These are phyloP conservation scores for Chiua virens DNA, from an alignment of 768 basidiomycete species.

Conservation along the genomic window DNA sequence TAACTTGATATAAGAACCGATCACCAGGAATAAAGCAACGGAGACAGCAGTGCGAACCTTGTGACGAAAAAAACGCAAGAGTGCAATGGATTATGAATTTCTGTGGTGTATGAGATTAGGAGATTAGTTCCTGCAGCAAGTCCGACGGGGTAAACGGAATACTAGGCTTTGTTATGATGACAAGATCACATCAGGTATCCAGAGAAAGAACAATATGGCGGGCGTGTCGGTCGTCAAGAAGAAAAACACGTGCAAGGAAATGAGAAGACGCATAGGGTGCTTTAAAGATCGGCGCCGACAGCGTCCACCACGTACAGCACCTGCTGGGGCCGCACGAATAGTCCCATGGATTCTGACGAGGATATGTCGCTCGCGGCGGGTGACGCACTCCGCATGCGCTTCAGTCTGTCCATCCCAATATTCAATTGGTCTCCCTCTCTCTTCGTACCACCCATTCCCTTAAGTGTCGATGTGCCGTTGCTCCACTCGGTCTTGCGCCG, in stretches of 20 bases:
- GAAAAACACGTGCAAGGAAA: background rate
- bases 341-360: conserved; percentile 61
- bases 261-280: background rate
- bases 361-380: conserved; percentile 63
- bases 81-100: conserved; percentile 17
- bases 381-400: conserved; percentile 67
- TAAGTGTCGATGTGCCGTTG: conserved; percentile 38
- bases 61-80: background rate
- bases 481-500: conserved; percentile 25
- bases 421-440: conserved; percentile 56
- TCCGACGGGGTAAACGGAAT: conserved; percentile 11
- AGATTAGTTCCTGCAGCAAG: conserved; percentile 23
- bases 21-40: too few species aligned
- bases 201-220: background rate
- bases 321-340: conserved; percentile 85
- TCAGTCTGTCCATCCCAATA: conserved; percentile 40
- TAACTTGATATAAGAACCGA: too few species aligned
- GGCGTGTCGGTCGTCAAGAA: conserved; percentile 10
- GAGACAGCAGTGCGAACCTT: too few species aligned
- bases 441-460: conserved; percentile 39
- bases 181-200: conserved; percentile 10
- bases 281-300: conserved; percentile 62
- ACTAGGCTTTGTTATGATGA: conserved; percentile 10
- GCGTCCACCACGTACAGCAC: conserved; percentile 87
- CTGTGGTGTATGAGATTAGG: conserved; percentile 13